These are phyloP conservation scores for Porpolomopsis calyptriformis DNA, from an alignment of 768 basidiomycete species.

Conservation along the genomic window DNA sequence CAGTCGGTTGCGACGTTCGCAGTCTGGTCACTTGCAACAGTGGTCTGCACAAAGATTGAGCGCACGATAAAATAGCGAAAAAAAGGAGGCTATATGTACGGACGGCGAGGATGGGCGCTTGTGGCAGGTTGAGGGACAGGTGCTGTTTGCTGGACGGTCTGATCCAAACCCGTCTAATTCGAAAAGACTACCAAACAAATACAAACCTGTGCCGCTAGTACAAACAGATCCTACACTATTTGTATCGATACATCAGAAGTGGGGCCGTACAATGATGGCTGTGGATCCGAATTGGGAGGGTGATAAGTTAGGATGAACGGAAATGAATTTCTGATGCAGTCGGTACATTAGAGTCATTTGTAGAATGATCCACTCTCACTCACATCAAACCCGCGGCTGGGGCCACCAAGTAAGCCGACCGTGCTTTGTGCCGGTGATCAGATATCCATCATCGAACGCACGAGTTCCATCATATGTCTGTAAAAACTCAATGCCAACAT, in stretches of 20 bases:
- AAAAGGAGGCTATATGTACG: slow-evolving; percentile 14
- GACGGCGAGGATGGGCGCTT: neutral
- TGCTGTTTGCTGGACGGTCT: slow-evolving; percentile 29
- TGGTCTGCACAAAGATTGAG: neutral
- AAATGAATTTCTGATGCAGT: too few relatives aligned
- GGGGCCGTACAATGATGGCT: too few relatives aligned
- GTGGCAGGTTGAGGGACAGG: too few relatives aligned
- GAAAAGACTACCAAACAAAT: slow-evolving; percentile 26
- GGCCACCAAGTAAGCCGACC: slow-evolving; percentile 54
- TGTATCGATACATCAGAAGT: too few relatives aligned
- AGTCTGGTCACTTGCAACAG: neutral
- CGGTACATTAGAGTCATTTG: too few relatives aligned
- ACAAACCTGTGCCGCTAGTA: slow-evolving; percentile 21
- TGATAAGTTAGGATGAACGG: neutral
- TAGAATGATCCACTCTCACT: neutral
- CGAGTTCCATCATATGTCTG: slow-evolving; percentile 40
- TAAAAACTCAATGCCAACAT: neutral
- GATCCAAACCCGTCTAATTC: slow-evolving; percentile 15
- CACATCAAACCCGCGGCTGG: slow-evolving; percentile 20
- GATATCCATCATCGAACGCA: slow-evolving; percentile 27
- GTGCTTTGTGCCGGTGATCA: slow-evolving; percentile 47
- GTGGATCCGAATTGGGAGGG: neutral
- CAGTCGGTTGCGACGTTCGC: neutral
- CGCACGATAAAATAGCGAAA: slow-evolving; percentile 9
- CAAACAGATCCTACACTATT: neutral